These are phyloP conservation scores for Silene noctiflora DNA, from an alignment of 179 eudicot genomes.

Conservation along the genomic window DNA sequence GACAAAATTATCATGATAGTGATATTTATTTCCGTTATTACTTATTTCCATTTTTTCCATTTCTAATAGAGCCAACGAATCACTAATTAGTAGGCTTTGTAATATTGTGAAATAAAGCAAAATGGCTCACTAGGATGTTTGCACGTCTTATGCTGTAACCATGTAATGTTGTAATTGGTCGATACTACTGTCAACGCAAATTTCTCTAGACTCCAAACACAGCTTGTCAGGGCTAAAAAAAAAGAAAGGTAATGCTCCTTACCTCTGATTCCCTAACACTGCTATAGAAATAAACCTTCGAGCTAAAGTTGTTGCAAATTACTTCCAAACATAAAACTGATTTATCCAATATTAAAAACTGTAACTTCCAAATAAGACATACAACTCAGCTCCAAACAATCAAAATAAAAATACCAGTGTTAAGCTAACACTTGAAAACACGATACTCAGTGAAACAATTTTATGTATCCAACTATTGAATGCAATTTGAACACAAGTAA, in stretches of 20 bases:
- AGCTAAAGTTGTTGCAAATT: too few species aligned
- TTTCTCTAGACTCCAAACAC: too few species aligned
- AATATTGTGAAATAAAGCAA: not conserved
- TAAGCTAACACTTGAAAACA: not conserved
- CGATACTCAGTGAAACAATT: constrained; percentile 1
- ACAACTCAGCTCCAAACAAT: not conserved
- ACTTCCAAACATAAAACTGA: too few species aligned
- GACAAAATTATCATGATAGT: not conserved
- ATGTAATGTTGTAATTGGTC: too few species aligned
- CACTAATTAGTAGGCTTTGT: not conserved
- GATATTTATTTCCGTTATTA: not conserved
- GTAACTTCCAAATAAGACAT: not conserved
- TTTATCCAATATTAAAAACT: not conserved
- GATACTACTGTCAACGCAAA: too few species aligned
- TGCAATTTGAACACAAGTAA: not conserved
- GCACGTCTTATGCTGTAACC: not conserved
- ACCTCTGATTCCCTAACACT: too few species aligned
- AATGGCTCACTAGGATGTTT: not conserved
- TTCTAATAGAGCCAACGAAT: not conserved
- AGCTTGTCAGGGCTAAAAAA: too few species aligned
- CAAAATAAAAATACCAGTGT: not conserved
- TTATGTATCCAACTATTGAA: not conserved
- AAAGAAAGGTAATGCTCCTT: too few species aligned
- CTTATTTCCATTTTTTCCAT: not conserved
- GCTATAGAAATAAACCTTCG: too few species aligned